Conservation (phyloP, 2,329 filamentous ascomycete genomes). For the Pseudocercospora fijiensis region DNA sequence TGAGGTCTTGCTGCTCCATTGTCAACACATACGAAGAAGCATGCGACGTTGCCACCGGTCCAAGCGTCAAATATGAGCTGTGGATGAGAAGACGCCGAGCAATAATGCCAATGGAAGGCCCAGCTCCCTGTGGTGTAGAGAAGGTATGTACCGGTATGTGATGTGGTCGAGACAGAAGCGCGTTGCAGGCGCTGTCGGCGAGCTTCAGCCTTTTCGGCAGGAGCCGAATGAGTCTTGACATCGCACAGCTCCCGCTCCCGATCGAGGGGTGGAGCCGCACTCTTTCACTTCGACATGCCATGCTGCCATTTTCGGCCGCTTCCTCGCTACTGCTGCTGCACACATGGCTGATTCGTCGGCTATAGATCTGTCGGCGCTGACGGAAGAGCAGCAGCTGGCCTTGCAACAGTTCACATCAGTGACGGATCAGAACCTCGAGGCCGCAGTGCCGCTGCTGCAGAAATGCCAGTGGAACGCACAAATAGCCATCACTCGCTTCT, state of each 20-base stretch:
- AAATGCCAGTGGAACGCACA: slow-evolving; percentile 95
- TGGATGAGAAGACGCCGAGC: not conserved
- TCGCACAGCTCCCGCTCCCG: not conserved
- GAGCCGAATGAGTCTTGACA: slow-evolving; percentile 6
- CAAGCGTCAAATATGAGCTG: not conserved
- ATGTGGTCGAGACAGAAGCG: not conserved
- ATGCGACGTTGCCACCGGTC: not conserved
- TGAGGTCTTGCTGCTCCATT: slow-evolving; percentile 10
- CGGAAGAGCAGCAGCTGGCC: slow-evolving; percentile 73
- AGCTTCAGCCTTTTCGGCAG: slow-evolving; percentile 5
- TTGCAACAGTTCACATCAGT: slow-evolving; percentile 86
- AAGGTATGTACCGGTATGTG: not conserved
- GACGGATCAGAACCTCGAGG: slow-evolving; percentile 75
- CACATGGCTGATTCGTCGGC: slow-evolving; percentile 13
- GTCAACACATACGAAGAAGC: slow-evolving; percentile 4
- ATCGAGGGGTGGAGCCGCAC: not conserved
- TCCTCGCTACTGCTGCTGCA: not conserved
- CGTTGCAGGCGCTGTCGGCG: not conserved
- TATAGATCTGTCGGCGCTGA: slow-evolving; percentile 67
- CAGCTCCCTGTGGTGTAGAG: not conserved
- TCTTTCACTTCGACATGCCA: not conserved
- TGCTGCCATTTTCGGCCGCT: not conserved
- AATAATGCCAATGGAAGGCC: slow-evolving; percentile 4
- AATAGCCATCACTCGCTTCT: slow-evolving; percentile 97
- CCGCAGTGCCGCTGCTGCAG: slow-evolving; percentile 75